Evolutionary conservation across 805 yeast species (phyloP).

Genomic region (Nakazawaea populi): DNA sequence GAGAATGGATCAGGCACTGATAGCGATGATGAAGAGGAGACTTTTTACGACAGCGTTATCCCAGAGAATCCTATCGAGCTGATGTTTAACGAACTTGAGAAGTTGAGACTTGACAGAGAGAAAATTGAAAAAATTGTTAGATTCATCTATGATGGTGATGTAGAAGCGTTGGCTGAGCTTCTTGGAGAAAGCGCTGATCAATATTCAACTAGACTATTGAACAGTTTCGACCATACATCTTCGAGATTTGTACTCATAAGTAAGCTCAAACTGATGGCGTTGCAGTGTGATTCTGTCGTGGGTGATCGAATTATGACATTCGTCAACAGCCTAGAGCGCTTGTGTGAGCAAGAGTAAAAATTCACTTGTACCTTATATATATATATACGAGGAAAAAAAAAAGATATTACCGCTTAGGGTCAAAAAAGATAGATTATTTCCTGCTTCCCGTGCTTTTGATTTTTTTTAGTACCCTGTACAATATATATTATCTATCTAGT

Average conservation of each 20-base stretch:
- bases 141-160: not conserved
- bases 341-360: not conserved
- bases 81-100: not conserved
- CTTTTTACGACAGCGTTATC: not conserved
- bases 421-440: too few relatives aligned
- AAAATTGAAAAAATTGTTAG: not conserved
- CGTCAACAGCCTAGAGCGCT: not conserved
- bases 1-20: not conserved
- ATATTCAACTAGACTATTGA: not conserved
- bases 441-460: too few relatives aligned
- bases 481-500: too few relatives aligned
- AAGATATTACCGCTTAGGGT: too few relatives aligned
- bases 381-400: too few relatives aligned
- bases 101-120: conserved; percentile 1
- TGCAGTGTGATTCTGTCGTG: not conserved
- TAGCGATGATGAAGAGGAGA: not conserved
- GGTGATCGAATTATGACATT: not conserved
- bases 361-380: too few relatives aligned
- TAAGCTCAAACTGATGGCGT: not conserved
- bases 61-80: not conserved
- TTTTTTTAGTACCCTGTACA: too few relatives aligned
- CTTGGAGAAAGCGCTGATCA: not conserved
- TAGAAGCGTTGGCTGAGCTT: not conserved
- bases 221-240: not conserved
- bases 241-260: not conserved